A percentile compares a stretch with the other conserved stretches of the same genome.
Conservation (phyloP, 805 yeast genomes). For the Saturnispora diversa region DNA sequence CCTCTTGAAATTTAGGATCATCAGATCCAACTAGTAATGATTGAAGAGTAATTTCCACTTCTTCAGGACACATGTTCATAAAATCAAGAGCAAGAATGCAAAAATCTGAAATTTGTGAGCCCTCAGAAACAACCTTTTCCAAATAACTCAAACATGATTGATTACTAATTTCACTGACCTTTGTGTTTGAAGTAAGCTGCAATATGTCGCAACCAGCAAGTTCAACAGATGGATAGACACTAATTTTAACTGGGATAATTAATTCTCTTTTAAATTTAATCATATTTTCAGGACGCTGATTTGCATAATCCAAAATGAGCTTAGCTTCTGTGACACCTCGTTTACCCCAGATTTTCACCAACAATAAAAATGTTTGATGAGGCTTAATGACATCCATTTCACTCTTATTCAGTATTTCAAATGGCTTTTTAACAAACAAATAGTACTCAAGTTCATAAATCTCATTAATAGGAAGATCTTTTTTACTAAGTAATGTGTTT, state of each 20-base stretch:
- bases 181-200: conserved; percentile 37
- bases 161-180: conserved; percentile 21
- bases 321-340: conserved; percentile 63
- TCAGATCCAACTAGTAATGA: conserved; percentile 20
- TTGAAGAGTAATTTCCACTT: conserved; percentile 26
- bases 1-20: conserved; percentile 21
- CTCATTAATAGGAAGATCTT: conserved; percentile 48
- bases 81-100: conserved; percentile 66
- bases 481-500: conserved; percentile 41
- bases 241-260: conserved; percentile 58
- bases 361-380: conserved; percentile 34
- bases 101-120: conserved; percentile 40
- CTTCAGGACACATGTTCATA: conserved; percentile 71
- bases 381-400: conserved; percentile 36
- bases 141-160: conserved; percentile 29
- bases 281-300: conserved; percentile 23
- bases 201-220: conserved; percentile 68
- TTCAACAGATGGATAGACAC: conserved; percentile 68
- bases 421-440: conserved; percentile 49
- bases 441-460: conserved; percentile 69
- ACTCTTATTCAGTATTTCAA: conserved; percentile 41
- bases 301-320: conserved; percentile 58
- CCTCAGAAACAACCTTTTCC: conserved; percentile 24
- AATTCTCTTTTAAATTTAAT: conserved; percentile 44
- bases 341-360: conserved; percentile 60